Evolutionary conservation across 257 asterid species (phyloP).

Genomic region (Jacaranda mimosifolia): DNA sequence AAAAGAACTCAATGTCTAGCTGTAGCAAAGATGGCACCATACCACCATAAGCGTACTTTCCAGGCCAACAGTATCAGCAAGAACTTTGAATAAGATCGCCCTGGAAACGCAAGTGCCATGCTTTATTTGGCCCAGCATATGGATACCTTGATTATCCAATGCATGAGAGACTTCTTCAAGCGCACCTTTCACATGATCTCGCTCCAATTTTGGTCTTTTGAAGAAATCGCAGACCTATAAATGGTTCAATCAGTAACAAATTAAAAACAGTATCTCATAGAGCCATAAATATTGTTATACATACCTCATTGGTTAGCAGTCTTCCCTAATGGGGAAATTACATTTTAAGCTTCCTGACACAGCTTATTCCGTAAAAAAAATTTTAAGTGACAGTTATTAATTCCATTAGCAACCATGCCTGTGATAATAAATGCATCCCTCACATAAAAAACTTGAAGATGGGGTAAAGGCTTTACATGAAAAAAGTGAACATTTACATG

Average conservation of each 20-base stretch:
- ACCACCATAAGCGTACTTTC: constrained; percentile 89
- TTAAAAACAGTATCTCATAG: not conserved
- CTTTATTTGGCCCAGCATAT: constrained; percentile 84
- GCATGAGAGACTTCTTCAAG: constrained; percentile 86
- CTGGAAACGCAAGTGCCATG: constrained; percentile 82
- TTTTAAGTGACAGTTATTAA: not conserved
- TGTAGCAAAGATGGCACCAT: constrained; percentile 47
- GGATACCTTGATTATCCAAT: constrained; percentile 80
- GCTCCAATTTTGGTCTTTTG: constrained; percentile 68
- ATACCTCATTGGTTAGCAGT: not conserved
- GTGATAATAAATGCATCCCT: constrained; percentile 3
- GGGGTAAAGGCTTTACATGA: no score
- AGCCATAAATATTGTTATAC: constrained; percentile 14
- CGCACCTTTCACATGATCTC: constrained; percentile 64
- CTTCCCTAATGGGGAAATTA: not conserved
- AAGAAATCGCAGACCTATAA: constrained; percentile 78
- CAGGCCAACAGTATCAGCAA: constrained; percentile 81
- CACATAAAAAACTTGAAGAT: not conserved
- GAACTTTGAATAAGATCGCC: constrained; percentile 94
- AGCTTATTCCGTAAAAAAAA: constrained; percentile 19
- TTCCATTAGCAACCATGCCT: constrained; percentile 15
- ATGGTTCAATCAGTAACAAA: constrained; percentile 23
- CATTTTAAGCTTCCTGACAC: constrained; percentile 16
- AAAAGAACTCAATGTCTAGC: constrained; percentile 26
- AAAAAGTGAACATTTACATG: not conserved